Percentiles rank a stretch among this genome's conserved stretches.
phyloP scores from a whole-genome alignment of 1,284 basidiomycete genomes.

The Athelia sp. region DNA sequence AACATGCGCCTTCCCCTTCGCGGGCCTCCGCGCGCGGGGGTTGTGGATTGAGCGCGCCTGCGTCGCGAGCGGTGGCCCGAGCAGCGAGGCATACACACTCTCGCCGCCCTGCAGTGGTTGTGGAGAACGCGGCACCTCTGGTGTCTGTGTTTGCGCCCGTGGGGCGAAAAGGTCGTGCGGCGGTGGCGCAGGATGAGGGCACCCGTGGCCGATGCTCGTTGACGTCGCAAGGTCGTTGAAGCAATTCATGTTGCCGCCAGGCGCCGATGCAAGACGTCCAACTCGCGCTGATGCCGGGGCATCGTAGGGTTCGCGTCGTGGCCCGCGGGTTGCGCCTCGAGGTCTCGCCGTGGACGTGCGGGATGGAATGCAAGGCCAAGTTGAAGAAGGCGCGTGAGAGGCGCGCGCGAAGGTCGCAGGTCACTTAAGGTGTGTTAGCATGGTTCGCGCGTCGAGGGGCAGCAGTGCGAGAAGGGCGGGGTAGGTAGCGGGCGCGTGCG shows the following conservation, averaged over 20 bases:
- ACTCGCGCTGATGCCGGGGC: constrained; percentile 52
- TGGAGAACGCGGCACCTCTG: too few relatives aligned
- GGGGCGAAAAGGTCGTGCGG: too few relatives aligned
- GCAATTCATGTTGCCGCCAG: constrained; percentile 35
- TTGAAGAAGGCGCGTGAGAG: constrained; percentile 79
- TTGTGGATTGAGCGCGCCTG: constrained; percentile 72
- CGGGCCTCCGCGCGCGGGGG: constrained; percentile 23
- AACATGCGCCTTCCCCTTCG: constrained; percentile 49
- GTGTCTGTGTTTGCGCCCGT: too few relatives aligned
- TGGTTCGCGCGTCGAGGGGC: constrained; percentile 3
- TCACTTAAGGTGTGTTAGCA: constrained; percentile 51
- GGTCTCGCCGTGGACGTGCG: constrained; percentile 57
- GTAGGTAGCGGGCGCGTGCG: not conserved
- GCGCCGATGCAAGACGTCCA: constrained; percentile 33
- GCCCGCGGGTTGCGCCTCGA: constrained; percentile 53
- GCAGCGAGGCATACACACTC: constrained; percentile 66
- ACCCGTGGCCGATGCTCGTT: constrained; percentile 20
- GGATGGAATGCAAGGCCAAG: constrained; percentile 65
- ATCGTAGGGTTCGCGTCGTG: constrained; percentile 29
- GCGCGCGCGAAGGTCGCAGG: constrained; percentile 69
- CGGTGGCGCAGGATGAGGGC: not conserved
- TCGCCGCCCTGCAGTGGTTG: constrained; percentile 27
- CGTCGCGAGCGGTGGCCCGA: constrained; percentile 68
- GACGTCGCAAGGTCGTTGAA: constrained; percentile 38
- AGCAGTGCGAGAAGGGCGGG: constrained; percentile 15